These are phyloP conservation scores for Chenopodium berlandieri DNA, from an alignment of 148 eudicot genomes.

Conservation along the genomic window DNA sequence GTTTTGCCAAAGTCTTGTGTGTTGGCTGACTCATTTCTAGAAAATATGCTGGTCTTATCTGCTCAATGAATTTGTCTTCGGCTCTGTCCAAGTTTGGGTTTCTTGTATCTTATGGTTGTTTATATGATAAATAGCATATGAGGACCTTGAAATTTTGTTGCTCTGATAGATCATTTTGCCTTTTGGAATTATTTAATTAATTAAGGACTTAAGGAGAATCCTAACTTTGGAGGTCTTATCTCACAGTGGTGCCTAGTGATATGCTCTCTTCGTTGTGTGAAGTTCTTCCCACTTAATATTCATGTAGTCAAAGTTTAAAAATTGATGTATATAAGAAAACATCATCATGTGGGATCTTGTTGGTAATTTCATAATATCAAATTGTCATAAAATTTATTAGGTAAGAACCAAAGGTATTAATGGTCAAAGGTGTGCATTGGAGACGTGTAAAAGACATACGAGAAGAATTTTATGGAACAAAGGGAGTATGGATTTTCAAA, in stretches of 20 bases:
- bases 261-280: background rate
- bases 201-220: background rate
- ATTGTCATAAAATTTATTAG: too few relatives aligned
- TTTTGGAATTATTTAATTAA: background rate
- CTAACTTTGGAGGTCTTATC: background rate
- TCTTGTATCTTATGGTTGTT: background rate
- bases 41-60: background rate
- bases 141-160: background rate
- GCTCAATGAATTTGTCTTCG: background rate
- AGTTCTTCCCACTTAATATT: too few relatives aligned
- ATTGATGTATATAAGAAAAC: too few relatives aligned
- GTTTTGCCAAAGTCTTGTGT: background rate
- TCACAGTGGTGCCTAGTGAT: background rate
- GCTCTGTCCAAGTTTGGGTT: background rate
- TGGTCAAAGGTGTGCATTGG: too few relatives aligned
- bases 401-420: too few relatives aligned
- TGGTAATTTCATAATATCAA: too few relatives aligned
- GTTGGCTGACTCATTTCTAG: background rate
- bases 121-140: background rate
- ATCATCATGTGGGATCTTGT: too few relatives aligned
- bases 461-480: too few relatives aligned
- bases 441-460: too few relatives aligned
- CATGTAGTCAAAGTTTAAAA: too few relatives aligned
- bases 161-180: background rate
- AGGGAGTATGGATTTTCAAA: background rate